These are phyloP conservation scores for Mrakia blollopis DNA, from an alignment of 768 basidiomycete species.

Conservation along the genomic window DNA sequence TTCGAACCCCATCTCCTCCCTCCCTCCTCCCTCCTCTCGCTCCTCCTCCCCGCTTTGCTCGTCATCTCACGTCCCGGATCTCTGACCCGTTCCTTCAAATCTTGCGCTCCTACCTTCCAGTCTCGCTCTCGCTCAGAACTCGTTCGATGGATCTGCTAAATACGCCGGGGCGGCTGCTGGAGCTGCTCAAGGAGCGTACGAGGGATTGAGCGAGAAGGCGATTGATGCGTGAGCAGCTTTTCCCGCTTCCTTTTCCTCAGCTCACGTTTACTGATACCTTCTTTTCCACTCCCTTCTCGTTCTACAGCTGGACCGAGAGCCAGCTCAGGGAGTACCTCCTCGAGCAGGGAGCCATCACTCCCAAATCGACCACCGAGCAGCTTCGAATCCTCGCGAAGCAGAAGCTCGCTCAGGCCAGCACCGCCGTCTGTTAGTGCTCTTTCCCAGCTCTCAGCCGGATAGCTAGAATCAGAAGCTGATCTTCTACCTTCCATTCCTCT, in stretches of 20 bases:
- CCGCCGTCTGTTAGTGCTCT: slow-evolving; percentile 45
- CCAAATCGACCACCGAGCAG: slow-evolving; percentile 71
- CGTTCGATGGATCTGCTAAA: slow-evolving; percentile 15
- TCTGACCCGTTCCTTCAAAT: neutral
- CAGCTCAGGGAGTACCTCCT: slow-evolving; percentile 75
- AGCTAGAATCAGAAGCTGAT: neutral
- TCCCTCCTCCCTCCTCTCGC: slow-evolving; percentile 2
- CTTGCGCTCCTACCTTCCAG: slow-evolving; percentile 19
- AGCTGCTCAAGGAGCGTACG: slow-evolving; percentile 29
- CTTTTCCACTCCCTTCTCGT: neutral
- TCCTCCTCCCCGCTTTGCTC: neutral
- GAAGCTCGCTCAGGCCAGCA: slow-evolving; percentile 50
- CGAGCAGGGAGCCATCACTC: slow-evolving; percentile 78
- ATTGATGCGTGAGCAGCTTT: slow-evolving; percentile 18
- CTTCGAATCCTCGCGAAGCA: slow-evolving; percentile 71
- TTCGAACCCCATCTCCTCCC: neutral
- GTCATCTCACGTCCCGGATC: neutral
- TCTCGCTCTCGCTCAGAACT: slow-evolving; percentile 22
- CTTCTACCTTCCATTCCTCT: neutral
- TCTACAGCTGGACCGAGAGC: slow-evolving; percentile 68
- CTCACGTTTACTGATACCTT: neutral
- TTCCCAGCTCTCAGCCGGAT: neutral
- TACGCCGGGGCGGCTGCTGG: slow-evolving; percentile 29
- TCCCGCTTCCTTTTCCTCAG: neutral
- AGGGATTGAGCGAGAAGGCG: slow-evolving; percentile 30